phyloP scores from a whole-genome alignment of 2,329 filamentous ascomycete genomes.

The Aaosphaeria pasadenensis region DNA sequence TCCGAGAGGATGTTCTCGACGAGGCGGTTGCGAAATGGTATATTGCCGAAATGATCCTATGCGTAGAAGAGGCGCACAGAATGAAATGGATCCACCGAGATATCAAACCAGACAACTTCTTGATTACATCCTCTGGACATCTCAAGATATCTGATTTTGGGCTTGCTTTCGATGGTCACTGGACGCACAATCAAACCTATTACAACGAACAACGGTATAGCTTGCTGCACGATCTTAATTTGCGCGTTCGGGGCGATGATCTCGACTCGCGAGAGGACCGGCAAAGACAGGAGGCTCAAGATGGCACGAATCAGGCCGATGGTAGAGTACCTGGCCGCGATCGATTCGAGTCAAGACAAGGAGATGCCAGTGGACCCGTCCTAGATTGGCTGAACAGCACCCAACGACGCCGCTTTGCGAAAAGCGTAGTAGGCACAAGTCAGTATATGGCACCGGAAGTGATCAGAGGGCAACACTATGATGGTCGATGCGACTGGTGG shows the following conservation, averaged over 20 bases:
- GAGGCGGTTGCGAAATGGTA: slow-evolving; percentile 83
- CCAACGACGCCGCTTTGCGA: slow-evolving; percentile 67
- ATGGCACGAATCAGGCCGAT: slow-evolving; percentile 38
- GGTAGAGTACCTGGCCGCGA: slow-evolving; percentile 11
- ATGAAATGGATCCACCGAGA: slow-evolving; percentile 92
- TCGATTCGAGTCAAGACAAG: slow-evolving; percentile 16
- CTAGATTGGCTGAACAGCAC: slow-evolving; percentile 44
- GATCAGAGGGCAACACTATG: slow-evolving; percentile 75
- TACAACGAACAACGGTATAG: slow-evolving; percentile 80
- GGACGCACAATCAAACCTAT: slow-evolving; percentile 86
- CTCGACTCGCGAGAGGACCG: slow-evolving; percentile 59
- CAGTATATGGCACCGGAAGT: slow-evolving; percentile 99
- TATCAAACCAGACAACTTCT: slow-evolving; percentile 95
- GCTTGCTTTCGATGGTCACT: slow-evolving; percentile 90
- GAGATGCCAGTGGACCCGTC: slow-evolving; percentile 26
- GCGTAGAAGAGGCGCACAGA: slow-evolving; percentile 86
- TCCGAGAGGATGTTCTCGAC: slow-evolving; percentile 78
- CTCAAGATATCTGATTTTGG: slow-evolving; percentile 96
- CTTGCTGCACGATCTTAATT: slow-evolving; percentile 71
- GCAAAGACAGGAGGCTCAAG: slow-evolving; percentile 23
- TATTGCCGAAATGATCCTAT: slow-evolving; percentile 91
- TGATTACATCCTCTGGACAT: slow-evolving; percentile 84
- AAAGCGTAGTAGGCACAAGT: slow-evolving; percentile 89
- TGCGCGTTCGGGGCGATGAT: slow-evolving; percentile 70
- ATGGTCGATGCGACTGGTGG: slow-evolving; percentile 96